These are phyloP conservation scores for Lotus japonicus DNA, from an alignment of 306 rosid species.

Conservation along the genomic window DNA sequence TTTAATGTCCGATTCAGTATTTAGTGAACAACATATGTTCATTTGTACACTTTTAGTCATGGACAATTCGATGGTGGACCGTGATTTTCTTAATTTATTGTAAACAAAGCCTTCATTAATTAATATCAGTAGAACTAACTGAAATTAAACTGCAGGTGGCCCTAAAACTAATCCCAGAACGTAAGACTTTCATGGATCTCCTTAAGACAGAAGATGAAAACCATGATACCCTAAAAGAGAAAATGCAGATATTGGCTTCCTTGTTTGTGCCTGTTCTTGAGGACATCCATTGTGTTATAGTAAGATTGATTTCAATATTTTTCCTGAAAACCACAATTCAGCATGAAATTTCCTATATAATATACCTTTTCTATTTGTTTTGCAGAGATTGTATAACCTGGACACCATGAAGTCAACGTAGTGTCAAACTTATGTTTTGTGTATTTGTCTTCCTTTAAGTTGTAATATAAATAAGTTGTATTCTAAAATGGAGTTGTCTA, in stretches of 20 bases:
- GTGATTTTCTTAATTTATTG: too few relatives aligned
- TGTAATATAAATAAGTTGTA: not conserved
- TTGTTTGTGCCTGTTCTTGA: slow-evolving; percentile 58
- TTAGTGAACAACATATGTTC: too few relatives aligned
- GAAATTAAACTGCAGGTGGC: slow-evolving; percentile 53
- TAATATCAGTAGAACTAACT: too few relatives aligned
- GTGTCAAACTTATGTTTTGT: slow-evolving; percentile 42
- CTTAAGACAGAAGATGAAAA: slow-evolving; percentile 59
- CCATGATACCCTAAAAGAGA: slow-evolving; percentile 41
- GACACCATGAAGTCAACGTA: slow-evolving; percentile 53
- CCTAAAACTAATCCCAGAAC: slow-evolving; percentile 70
- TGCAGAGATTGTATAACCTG: slow-evolving; percentile 57
- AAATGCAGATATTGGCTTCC: slow-evolving; percentile 49
- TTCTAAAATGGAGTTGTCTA: not conserved
- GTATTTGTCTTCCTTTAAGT: not conserved
- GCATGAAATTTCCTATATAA: not conserved
- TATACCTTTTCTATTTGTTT: not conserved
- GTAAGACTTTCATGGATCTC: slow-evolving; percentile 37
- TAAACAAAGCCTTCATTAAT: too few relatives aligned
- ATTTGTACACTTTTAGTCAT: too few relatives aligned
- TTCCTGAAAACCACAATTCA: not conserved
- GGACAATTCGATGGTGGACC: too few relatives aligned
- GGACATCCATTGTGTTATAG: slow-evolving; percentile 61
- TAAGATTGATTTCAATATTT: slow-evolving; percentile 26
- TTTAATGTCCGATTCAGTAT: too few relatives aligned